Percentiles rank a stretch among this genome's conserved stretches.
Evolutionary conservation across 192 early-diverging fungal species (phyloP).

Genomic region (Dissophora ornata): DNA sequence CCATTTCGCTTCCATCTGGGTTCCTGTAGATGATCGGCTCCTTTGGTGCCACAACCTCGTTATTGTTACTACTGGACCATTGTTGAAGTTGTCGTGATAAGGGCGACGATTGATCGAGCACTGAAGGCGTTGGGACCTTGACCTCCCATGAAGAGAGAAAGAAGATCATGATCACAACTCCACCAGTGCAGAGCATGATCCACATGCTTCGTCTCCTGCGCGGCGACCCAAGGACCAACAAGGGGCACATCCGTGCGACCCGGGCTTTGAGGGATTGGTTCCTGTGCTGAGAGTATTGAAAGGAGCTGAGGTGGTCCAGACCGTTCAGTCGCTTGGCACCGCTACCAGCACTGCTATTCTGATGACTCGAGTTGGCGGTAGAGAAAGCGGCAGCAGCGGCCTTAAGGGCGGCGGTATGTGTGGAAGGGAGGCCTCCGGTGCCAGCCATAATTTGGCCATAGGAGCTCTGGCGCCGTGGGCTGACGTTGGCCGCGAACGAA

Average conservation of each 20-base stretch:
- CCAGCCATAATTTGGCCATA: conserved; percentile 50
- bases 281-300: conserved; percentile 32
- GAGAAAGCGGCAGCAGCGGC: conserved; percentile 3
- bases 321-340: conserved; percentile 13
- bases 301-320: conserved; percentile 11
- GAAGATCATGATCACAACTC: conserved; percentile 33
- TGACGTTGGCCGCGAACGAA: conserved; percentile 27
- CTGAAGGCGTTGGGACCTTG: conserved; percentile 14
- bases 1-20: conserved; percentile 43
- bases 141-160: conserved; percentile 26
- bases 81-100: conserved; percentile 4
- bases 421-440: conserved; percentile 38
- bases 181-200: conserved; percentile 33
- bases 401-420: conserved; percentile 34
- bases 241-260: conserved; percentile 21
- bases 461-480: conserved; percentile 27
- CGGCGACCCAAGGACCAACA: conserved; percentile 22
- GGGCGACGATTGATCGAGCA: conserved; percentile 4
- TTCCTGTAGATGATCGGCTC: conserved; percentile 20
- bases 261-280: conserved; percentile 38
- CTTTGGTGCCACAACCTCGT: conserved; percentile 1
- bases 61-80: neutral
- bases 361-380: neutral
- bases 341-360: too few relatives aligned
- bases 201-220: conserved; percentile 23